Evolutionary conservation across 2,329 filamentous ascomycete genomes (phyloP).

Genomic region (Grosmannia huntii): DNA sequence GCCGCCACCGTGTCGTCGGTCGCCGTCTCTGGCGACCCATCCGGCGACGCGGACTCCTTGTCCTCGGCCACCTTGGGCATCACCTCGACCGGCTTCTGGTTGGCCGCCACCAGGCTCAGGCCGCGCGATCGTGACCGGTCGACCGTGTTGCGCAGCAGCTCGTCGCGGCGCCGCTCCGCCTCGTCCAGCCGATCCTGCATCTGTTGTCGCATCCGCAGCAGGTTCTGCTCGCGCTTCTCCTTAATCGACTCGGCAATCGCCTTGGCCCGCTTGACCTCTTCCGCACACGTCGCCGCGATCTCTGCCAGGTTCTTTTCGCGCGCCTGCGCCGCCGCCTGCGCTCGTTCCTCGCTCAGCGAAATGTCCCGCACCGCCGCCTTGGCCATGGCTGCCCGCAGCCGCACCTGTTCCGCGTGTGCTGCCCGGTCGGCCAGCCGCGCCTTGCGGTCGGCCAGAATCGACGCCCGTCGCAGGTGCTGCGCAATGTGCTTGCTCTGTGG

Average conservation of each 20-base stretch:
- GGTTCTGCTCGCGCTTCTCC: constrained; percentile 64
- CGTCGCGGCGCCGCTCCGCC: constrained; percentile 57
- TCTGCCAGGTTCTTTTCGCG: constrained; percentile 71
- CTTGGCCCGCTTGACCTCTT: constrained; percentile 73
- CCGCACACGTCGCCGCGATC: constrained; percentile 68
- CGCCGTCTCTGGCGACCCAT: neutral
- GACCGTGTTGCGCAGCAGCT: constrained; percentile 45
- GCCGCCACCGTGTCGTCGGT: neutral
- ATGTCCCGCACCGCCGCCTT: constrained; percentile 55
- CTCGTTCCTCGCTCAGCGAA: constrained; percentile 60
- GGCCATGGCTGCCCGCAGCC: constrained; percentile 58
- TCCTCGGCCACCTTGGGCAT: constrained; percentile 37
- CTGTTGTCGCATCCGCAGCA: constrained; percentile 54
- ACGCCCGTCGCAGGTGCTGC: constrained; percentile 66
- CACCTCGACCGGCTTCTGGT: constrained; percentile 33
- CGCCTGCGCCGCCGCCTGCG: constrained; percentile 63
- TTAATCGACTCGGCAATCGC: constrained; percentile 73
- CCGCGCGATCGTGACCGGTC: constrained; percentile 33
- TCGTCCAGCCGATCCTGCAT: constrained; percentile 73
- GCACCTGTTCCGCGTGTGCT: constrained; percentile 72
- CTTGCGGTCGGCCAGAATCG: constrained; percentile 69
- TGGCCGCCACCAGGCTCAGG: constrained; percentile 32
- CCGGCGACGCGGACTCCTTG: constrained; percentile 23
- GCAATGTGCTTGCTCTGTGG: constrained; percentile 66
- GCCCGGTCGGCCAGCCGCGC: constrained; percentile 68